Evolutionary conservation across 208 protist species (phyloP).

Genomic region (Trypanosoma cruzi): DNA sequence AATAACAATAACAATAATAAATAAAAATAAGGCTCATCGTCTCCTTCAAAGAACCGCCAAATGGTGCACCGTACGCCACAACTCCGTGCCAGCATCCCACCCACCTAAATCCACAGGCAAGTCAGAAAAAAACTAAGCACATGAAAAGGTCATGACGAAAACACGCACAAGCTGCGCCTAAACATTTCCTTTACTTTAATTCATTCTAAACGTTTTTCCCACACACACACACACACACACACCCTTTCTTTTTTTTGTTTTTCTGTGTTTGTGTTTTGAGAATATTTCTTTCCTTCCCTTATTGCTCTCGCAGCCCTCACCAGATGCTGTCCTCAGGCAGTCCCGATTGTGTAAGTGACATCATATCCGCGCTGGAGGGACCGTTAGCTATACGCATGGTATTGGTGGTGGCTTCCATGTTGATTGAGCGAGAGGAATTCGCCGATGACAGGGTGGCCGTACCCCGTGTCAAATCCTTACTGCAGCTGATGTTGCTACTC

Average conservation of each 20-base stretch:
- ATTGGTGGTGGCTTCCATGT: background rate
- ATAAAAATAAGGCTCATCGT: too few relatives aligned
- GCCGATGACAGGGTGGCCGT: conserved; percentile 19
- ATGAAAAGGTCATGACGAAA: too few relatives aligned
- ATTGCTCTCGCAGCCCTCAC: conserved; percentile 8
- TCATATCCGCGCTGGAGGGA: background rate
- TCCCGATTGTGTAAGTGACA: conserved; percentile 14
- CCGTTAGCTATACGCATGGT: background rate
- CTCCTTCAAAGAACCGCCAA: too few relatives aligned
- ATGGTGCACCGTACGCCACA: too few relatives aligned
- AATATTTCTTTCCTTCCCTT: background rate
- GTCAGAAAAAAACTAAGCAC: too few relatives aligned
- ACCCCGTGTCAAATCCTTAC: background rate
- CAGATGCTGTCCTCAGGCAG: conserved; percentile 10
- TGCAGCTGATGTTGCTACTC: conserved; percentile 1
- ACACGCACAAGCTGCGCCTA: too few relatives aligned
- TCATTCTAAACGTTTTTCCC: background rate
- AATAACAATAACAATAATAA: too few relatives aligned
- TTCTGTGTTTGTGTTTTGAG: too few relatives aligned
- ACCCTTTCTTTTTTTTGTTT: background rate
- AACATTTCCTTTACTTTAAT: background rate
- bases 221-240: background rate
- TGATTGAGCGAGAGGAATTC: conserved; percentile 27
- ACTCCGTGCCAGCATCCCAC: too few relatives aligned
- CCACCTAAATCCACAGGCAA: too few relatives aligned